phyloP scores from a whole-genome alignment of 257 asterid species.

The Henckelia pumila region DNA sequence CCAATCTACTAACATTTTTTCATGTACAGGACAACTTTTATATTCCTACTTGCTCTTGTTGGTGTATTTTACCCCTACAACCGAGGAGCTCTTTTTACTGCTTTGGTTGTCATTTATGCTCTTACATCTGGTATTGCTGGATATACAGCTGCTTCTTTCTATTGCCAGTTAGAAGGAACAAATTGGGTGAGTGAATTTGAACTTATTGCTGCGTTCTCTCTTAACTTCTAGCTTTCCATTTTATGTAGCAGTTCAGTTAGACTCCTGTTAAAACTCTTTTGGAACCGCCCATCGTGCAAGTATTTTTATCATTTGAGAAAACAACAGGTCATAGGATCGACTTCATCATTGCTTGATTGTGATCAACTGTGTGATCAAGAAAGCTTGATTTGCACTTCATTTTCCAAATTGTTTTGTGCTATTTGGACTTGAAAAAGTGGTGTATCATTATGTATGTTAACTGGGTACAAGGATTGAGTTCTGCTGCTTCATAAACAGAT shows the following conservation, averaged over 20 bases:
- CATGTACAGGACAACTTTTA: slow-evolving; percentile 49
- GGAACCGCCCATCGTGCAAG: neutral
- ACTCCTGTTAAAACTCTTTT: neutral
- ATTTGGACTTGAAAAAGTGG: neutral
- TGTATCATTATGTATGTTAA: neutral
- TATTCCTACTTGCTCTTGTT: slow-evolving; percentile 62
- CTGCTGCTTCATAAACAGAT: neutral
- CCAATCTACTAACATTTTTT: neutral
- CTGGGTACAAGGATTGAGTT: neutral
- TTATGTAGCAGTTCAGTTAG: neutral
- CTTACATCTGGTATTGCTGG: slow-evolving; percentile 15
- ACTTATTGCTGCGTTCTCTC: neutral
- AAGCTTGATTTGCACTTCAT: neutral
- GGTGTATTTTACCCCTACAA: slow-evolving; percentile 71
- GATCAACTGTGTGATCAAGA: neutral
- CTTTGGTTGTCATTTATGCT: slow-evolving; percentile 63
- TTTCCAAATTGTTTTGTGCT: neutral
- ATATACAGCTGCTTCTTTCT: slow-evolving; percentile 38
- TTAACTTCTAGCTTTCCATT: neutral
- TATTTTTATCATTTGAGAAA: slow-evolving; percentile 3
- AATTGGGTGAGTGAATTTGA: slow-evolving; percentile 51
- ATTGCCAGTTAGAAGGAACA: slow-evolving; percentile 70
- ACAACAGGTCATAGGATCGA: neutral
- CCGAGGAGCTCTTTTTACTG: slow-evolving; percentile 63
- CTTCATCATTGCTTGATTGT: neutral